phyloP scores from a whole-genome alignment of 441 rosid genomes.

The Sinapis alba region DNA sequence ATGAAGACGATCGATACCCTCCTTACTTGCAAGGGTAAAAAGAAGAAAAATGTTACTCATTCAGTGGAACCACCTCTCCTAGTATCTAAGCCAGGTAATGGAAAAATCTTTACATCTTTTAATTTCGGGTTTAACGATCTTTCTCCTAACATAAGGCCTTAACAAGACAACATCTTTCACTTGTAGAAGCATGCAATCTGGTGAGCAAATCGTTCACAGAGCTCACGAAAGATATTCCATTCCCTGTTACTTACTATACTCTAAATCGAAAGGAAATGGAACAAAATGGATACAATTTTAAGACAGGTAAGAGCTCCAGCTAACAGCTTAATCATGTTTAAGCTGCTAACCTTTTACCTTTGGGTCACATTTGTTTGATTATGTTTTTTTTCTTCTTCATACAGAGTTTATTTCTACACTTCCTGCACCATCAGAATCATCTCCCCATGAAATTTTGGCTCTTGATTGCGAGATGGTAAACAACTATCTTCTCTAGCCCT shows the following conservation, averaged over 20 bases:
- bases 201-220: constrained; percentile 44
- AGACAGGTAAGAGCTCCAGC: constrained; percentile 52
- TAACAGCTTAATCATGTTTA: constrained; percentile 6
- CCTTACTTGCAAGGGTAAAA: constrained; percentile 76
- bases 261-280: constrained; percentile 76
- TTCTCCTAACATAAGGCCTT: constrained; percentile 9
- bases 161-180: constrained; percentile 17
- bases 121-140: background rate
- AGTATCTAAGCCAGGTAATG: constrained; percentile 57
- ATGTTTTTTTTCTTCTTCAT: constrained; percentile 23
- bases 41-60: constrained; percentile 61
- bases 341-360: constrained; percentile 14
- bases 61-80: constrained; percentile 37
- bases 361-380: constrained; percentile 25
- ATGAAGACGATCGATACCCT: constrained; percentile 82
- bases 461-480: constrained; percentile 98
- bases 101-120: background rate
- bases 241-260: constrained; percentile 74
- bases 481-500: constrained; percentile 2
- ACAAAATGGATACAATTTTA: constrained; percentile 73
- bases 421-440: constrained; percentile 70
- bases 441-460: constrained; percentile 64
- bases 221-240: constrained; percentile 66
- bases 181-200: constrained; percentile 44
- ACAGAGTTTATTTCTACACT: constrained; percentile 70